These are phyloP conservation scores for Calonectria henricotiae DNA, from an alignment of 2,329 filamentous ascomycete species.

Conservation along the genomic window DNA sequence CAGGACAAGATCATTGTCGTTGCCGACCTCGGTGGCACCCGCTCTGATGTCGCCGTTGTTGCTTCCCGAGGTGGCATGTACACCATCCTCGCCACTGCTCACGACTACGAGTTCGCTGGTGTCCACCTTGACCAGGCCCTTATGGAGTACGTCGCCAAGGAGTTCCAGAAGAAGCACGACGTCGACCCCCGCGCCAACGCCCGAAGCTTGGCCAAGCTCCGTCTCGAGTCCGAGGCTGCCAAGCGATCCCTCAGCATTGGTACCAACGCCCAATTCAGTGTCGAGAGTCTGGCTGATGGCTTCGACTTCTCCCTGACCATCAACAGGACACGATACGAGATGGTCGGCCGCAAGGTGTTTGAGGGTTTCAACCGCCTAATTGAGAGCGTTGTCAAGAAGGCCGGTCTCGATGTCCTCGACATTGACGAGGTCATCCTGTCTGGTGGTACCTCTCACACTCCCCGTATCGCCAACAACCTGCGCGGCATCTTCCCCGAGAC, in stretches of 20 bases:
- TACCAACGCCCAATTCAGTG: constrained; percentile 89
- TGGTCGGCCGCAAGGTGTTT: constrained; percentile 89
- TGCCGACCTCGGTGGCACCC: constrained; percentile 92
- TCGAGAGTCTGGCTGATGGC: constrained; percentile 91
- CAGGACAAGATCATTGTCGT: constrained; percentile 93
- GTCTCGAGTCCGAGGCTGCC: constrained; percentile 89
- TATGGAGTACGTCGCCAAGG: constrained; percentile 97
- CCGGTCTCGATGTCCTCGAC: constrained; percentile 91
- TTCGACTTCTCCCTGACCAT: constrained; percentile 93
- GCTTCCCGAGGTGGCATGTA: constrained; percentile 96
- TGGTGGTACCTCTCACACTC: constrained; percentile 93
- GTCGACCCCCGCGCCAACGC: constrained; percentile 88
- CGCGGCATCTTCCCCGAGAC: constrained; percentile 84
- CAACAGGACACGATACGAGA: constrained; percentile 94
- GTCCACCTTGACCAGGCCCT: constrained; percentile 90
- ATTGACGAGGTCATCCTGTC: constrained; percentile 95
- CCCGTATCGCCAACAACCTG: constrained; percentile 90
- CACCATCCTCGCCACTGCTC: constrained; percentile 91
- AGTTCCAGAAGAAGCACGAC: constrained; percentile 98
- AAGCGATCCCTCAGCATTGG: constrained; percentile 95
- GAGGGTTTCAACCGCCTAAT: constrained; percentile 90
- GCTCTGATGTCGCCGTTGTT: constrained; percentile 92
- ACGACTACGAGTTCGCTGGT: constrained; percentile 96
- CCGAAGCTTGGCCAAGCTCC: constrained; percentile 90
- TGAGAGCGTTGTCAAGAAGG: constrained; percentile 90